Percentiles rank a stretch among this genome's conserved stretches.
These are phyloP conservation scores for Metarhizium rileyi DNA, from an alignment of 2,329 filamentous ascomycete genomes.

Conservation along the genomic window DNA sequence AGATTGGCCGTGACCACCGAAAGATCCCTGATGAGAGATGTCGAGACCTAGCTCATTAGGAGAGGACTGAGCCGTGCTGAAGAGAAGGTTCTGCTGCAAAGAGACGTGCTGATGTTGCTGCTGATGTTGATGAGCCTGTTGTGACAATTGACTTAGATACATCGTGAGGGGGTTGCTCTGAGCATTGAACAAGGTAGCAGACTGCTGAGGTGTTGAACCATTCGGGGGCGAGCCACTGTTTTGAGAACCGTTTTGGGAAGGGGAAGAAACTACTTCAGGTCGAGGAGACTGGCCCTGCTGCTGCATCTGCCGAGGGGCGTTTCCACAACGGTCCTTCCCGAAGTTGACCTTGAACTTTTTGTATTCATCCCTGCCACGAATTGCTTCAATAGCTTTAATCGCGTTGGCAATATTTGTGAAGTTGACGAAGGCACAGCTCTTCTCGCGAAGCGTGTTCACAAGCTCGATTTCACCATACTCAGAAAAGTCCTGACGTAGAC, in stretches of 20 bases:
- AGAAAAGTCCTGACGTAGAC: slow-evolving; percentile 89
- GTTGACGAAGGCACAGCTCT: slow-evolving; percentile 99
- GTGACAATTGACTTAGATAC: slow-evolving; percentile 78
- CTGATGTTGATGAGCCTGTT: slow-evolving; percentile 64
- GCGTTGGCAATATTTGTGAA: slow-evolving; percentile 99
- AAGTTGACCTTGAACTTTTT: slow-evolving; percentile 99
- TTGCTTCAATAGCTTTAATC: slow-evolving; percentile 97
- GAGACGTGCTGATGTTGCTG: slow-evolving; percentile 65
- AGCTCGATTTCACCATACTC: slow-evolving; percentile 97
- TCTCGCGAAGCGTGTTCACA: slow-evolving; percentile 92
- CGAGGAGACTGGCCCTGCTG: slow-evolving; percentile 54
- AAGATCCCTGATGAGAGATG: slow-evolving; percentile 50
- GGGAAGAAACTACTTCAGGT: slow-evolving; percentile 49
- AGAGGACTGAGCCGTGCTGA: slow-evolving; percentile 58
- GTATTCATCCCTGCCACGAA: slow-evolving; percentile 92
- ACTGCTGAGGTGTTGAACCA: slow-evolving; percentile 48
- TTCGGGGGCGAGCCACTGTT: slow-evolving; percentile 48
- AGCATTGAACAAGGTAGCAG: slow-evolving; percentile 68
- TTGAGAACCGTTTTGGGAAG: slow-evolving; percentile 50
- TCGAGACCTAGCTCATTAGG: slow-evolving; percentile 48
- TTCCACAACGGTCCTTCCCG: slow-evolving; percentile 95
- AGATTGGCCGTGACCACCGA: slow-evolving; percentile 54
- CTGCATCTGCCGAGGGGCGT: slow-evolving; percentile 77
- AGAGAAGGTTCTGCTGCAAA: slow-evolving; percentile 72
- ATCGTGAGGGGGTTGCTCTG: slow-evolving; percentile 85